phyloP scores from a whole-genome alignment of 345 rosid species.

The Acer campestre region DNA sequence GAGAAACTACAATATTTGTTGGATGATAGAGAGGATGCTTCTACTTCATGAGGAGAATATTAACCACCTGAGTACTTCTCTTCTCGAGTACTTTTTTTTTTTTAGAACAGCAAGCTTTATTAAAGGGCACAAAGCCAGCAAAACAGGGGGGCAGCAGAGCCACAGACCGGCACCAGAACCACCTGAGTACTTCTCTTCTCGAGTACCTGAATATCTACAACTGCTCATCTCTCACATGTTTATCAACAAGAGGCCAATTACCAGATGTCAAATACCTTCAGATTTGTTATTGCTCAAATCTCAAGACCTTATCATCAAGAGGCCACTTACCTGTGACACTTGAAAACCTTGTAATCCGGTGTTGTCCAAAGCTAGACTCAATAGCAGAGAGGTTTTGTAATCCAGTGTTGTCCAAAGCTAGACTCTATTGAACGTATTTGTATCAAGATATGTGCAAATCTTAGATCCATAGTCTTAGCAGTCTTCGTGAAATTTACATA shows the following conservation, averaged over 20 bases:
- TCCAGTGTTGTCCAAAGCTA: too few relatives aligned
- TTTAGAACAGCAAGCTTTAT: too few relatives aligned
- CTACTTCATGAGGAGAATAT: too few relatives aligned
- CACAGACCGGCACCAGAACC: too few relatives aligned
- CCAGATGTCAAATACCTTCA: background rate
- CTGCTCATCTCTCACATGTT: background rate
- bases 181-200: background rate
- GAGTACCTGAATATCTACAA: background rate
- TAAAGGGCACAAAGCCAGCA: too few relatives aligned
- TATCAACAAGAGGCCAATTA: background rate
- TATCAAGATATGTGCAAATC: background rate
- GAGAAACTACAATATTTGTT: background rate
- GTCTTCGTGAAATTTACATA: background rate
- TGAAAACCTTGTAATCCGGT: background rate
- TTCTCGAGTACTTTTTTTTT: too few relatives aligned
- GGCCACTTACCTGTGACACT: background rate
- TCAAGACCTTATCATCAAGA: background rate
- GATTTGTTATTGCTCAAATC: background rate
- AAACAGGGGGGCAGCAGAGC: too few relatives aligned
- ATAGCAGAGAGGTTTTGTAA: background rate
- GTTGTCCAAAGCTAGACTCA: conserved; percentile 6
- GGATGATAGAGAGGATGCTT: background rate
- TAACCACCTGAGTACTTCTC: too few relatives aligned
- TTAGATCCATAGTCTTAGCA: background rate
- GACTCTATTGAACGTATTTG: background rate